Evolutionary conservation across 1,139 yeast species (phyloP).

Genomic region (Kurtzmaniella natalensis): DNA sequence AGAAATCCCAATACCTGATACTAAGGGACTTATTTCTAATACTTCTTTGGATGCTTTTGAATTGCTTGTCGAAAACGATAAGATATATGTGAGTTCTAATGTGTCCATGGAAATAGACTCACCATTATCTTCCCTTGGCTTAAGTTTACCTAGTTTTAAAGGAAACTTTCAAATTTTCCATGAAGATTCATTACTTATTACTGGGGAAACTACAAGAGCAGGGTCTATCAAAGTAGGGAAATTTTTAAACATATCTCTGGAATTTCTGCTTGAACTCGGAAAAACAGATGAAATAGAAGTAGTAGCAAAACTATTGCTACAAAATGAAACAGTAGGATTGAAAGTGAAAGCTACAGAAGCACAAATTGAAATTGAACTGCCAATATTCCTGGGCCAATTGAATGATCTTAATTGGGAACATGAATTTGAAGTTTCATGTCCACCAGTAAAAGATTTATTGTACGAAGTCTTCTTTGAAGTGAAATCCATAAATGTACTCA

Average conservation of each 20-base stretch:
- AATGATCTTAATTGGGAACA: neutral
- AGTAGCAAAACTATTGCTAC: neutral
- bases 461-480: neutral
- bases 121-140: slow-evolving; percentile 1
- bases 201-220: neutral
- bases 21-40: slow-evolving; percentile 1
- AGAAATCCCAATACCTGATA: neutral
- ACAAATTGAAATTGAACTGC: neutral
- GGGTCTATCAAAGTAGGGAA: neutral
- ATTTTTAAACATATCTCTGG: neutral
- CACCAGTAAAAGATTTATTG: neutral
- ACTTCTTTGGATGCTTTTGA: neutral
- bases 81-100: neutral
- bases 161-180: slow-evolving; percentile 1
- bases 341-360: neutral
- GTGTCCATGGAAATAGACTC: slow-evolving; percentile 2
- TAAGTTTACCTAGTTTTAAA: neutral
- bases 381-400: slow-evolving; percentile 1
- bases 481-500: slow-evolving; percentile 1
- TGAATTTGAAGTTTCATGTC: neutral
- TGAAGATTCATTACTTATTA: neutral
- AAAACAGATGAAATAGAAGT: neutral
- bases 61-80: neutral
- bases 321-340: neutral
- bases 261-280: neutral